A percentile compares a stretch with the other conserved stretches of the same genome.
Evolutionary conservation across 257 asterid genomes (phyloP).

Genomic region (Solanum gracilifrons): DNA sequence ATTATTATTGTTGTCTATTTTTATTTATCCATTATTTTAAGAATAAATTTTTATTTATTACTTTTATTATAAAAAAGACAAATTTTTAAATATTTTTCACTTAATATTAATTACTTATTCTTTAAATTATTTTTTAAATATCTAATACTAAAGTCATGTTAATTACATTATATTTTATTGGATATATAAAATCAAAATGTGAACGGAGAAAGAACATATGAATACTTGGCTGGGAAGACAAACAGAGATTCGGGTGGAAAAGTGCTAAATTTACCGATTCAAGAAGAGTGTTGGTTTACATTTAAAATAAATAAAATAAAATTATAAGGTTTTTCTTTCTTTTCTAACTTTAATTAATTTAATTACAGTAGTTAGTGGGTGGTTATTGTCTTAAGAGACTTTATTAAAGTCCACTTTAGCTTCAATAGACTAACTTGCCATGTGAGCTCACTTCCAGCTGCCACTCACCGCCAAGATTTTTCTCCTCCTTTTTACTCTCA

Average conservation of each 20-base stretch:
- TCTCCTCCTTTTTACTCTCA: not conserved
- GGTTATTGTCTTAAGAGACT: not conserved
- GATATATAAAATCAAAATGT: fast-evolving
- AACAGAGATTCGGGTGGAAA: not conserved
- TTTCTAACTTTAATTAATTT: not conserved
- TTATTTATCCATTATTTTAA: too few relatives aligned
- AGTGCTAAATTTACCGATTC: not conserved
- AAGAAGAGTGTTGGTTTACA: not conserved
- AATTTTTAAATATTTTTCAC: too few relatives aligned
- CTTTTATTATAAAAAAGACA: too few relatives aligned
- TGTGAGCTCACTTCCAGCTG: slow-evolving; percentile 4
- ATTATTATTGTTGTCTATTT: too few relatives aligned
- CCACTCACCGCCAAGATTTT: slow-evolving; percentile 15
- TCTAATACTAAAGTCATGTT: too few relatives aligned
- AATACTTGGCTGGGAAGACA: not conserved
- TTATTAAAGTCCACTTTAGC: slow-evolving; percentile 10
- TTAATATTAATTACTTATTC: too few relatives aligned
- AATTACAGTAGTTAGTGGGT: not conserved
- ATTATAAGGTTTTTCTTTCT: not conserved
- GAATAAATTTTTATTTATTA: too few relatives aligned
- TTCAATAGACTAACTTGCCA: not conserved
- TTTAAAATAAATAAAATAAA: too few relatives aligned
- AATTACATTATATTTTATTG: too few relatives aligned
- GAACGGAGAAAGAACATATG: not conserved
- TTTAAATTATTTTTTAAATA: too few relatives aligned